These are phyloP conservation scores for Tetrastigma voinierianum DNA, from an alignment of 164 flowering plant genomes.

Conservation along the genomic window DNA sequence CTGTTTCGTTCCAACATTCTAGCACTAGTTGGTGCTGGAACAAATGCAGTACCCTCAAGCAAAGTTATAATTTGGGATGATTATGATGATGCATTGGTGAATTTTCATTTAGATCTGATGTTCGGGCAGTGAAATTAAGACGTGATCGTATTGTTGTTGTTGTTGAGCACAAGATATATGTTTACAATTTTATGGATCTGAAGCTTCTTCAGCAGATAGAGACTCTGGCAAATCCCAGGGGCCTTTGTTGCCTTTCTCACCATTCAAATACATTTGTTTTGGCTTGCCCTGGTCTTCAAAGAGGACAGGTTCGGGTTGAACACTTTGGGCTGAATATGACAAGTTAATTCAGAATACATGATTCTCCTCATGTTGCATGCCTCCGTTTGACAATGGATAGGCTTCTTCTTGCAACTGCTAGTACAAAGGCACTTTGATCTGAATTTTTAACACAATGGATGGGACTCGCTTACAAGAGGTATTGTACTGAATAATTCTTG, in stretches of 20 bases:
- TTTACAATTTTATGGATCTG: conserved; percentile 47
- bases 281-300: conserved; percentile 46
- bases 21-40: conserved; percentile 44
- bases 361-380: conserved; percentile 44
- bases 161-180: conserved; percentile 50
- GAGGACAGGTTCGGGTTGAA: conserved; percentile 46
- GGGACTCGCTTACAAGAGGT: conserved; percentile 61
- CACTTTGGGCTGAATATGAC: conserved; percentile 43
- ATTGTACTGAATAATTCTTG: conserved; percentile 3
- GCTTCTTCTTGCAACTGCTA: conserved; percentile 52
- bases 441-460: conserved; percentile 55
- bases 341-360: conserved; percentile 43
- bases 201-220: conserved; percentile 57
- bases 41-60: conserved; percentile 41
- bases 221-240: conserved; percentile 57
- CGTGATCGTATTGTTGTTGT: conserved; percentile 46
- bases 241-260: conserved; percentile 53
- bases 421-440: conserved; percentile 52
- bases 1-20: conserved; percentile 45
- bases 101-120: conserved; percentile 47
- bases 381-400: conserved; percentile 49
- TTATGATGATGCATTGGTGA: conserved; percentile 51
- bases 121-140: conserved; percentile 43
- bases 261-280: conserved; percentile 36
- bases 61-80: conserved; percentile 60